Evolutionary conservation across 2,329 filamentous ascomycete species (phyloP).

Genomic region (Neodidymelliopsis sp.): DNA sequence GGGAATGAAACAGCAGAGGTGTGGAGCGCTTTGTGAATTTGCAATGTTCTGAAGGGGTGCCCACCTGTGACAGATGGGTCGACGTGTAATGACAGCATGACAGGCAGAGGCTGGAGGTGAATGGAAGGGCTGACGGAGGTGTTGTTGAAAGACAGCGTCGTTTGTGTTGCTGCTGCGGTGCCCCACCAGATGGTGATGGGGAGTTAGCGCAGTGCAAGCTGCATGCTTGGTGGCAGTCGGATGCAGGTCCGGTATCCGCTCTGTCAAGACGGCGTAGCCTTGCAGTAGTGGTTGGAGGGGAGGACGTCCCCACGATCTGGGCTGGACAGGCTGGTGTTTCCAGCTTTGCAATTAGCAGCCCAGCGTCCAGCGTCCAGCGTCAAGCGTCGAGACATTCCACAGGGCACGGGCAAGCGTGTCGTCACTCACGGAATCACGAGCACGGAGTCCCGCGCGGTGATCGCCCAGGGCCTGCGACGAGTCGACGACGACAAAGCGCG

Average conservation of each 20-base stretch:
- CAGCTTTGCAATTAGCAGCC: no score
- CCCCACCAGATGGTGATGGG: slow-evolving; percentile 8
- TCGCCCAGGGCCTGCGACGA: slow-evolving; percentile 12
- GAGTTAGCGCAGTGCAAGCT: slow-evolving; percentile 1
- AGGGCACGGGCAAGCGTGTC: slow-evolving; percentile 16
- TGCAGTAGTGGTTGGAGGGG: slow-evolving; percentile 14
- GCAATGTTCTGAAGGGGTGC: slow-evolving; percentile 13
- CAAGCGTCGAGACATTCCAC: slow-evolving; percentile 15
- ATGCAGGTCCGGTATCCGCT: slow-evolving; percentile 19
- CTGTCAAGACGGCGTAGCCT: slow-evolving; percentile 18
- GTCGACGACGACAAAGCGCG: slow-evolving; percentile 6
- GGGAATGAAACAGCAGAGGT: slow-evolving; percentile 14
- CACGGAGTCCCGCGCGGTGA: slow-evolving; percentile 11
- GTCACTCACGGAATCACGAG: slow-evolving; percentile 10
- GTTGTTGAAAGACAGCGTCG: neutral
- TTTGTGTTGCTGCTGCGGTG: slow-evolving; percentile 12
- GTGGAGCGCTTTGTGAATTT: slow-evolving; percentile 14
- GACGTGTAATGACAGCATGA: slow-evolving; percentile 12
- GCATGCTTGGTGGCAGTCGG: slow-evolving; percentile 13
- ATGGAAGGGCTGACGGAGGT: no score
- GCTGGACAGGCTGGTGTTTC: slow-evolving; percentile 5
- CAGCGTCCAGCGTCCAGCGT: no score
- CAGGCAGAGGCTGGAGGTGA: no score
- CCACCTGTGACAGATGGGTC: slow-evolving; percentile 9
- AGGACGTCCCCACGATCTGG: slow-evolving; percentile 14